Percentiles rank a stretch among this genome's conserved stretches.
Evolutionary conservation across 83 land plant genomes (phyloP).

Genomic region (Thuja plicata): DNA sequence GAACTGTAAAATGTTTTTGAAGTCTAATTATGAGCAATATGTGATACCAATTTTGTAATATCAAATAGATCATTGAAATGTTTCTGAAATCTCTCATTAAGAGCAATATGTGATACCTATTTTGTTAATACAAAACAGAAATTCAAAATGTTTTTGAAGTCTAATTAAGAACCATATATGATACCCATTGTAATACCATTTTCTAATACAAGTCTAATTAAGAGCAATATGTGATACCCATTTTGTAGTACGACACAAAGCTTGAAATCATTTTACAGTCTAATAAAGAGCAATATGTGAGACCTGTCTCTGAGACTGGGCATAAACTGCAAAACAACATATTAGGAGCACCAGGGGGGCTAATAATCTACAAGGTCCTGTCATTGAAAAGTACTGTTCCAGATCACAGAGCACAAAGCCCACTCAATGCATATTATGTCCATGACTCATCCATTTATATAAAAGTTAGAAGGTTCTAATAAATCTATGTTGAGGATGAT

Average conservation of each 20-base stretch:
- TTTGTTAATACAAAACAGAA: too few species aligned
- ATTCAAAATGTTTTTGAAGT: too few species aligned
- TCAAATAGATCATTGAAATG: too few species aligned
- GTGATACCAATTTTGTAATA: too few species aligned
- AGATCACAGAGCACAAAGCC: not conserved
- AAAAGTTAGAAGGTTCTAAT: not conserved
- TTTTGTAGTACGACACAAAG: not conserved
- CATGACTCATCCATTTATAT: not conserved
- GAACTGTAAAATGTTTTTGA: too few species aligned
- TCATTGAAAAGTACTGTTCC: not conserved
- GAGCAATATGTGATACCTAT: too few species aligned
- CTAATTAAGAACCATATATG: too few species aligned
- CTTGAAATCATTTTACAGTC: not conserved
- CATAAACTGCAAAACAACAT: not conserved
- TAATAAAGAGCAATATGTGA: not conserved
- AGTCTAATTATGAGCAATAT: too few species aligned
- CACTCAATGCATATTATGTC: not conserved
- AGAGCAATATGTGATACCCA: not conserved
- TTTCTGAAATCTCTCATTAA: too few species aligned
- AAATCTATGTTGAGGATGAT: not conserved
- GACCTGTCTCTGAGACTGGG: conserved; percentile 2
- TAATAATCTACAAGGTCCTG: not conserved
- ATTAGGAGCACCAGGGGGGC: not conserved
- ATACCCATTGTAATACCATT: too few species aligned
- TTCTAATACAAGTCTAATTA: not conserved